Evolutionary conservation across 495 filamentous ascomycete species (phyloP), one percentile per base, ranked within the genome.

Genomic region (Daldinia childiae): DNA sequence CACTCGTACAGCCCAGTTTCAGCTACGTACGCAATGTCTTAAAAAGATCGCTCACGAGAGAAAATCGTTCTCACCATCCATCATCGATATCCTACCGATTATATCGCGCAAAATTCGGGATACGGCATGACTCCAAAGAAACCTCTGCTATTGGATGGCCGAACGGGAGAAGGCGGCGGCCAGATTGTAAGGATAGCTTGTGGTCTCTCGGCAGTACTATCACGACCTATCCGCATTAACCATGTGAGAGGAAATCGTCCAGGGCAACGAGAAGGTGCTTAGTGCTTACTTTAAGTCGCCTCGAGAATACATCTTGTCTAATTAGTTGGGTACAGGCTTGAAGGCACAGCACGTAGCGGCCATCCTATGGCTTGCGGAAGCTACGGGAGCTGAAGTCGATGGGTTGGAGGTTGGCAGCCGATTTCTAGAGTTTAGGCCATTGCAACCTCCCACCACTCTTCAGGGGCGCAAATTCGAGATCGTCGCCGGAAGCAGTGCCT

Each of bases 151-250:
- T 78, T 94, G 6, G 90, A 93, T 68, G 92, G 92, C 36, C 79
- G 85, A 50, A 91, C 87, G 0, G 91, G 94, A 12, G 93, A 96
- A 81, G 93, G 93, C 39, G 93, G 93, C 32, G 93, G 93, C 8
- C 93, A 97, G 77, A 82, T 97, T 1, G 85, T 95, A 30, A 87
- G 93, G 51, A 84, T 92, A 48, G 91, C 92, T 1, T 78, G 92
- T 32, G 87, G 86, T 9, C 79, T 97, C 1, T 88, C 92, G 0
- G 87, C 91, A 0, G 81, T 96, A 6, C 90, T 89, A 7, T 79
- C 83, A 5, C 84, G 80, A 7, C 87, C 92, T 6, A 82, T 97
- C 52, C 82, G 83, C 45, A 89, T 97, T 51, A 80, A 85, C 30
- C 74, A 92, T 71, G 89, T 95, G 17, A 86, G 93, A 17, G 92